phyloP scores from a whole-genome alignment of 345 rosid species.

The Gossypium turneri region DNA sequence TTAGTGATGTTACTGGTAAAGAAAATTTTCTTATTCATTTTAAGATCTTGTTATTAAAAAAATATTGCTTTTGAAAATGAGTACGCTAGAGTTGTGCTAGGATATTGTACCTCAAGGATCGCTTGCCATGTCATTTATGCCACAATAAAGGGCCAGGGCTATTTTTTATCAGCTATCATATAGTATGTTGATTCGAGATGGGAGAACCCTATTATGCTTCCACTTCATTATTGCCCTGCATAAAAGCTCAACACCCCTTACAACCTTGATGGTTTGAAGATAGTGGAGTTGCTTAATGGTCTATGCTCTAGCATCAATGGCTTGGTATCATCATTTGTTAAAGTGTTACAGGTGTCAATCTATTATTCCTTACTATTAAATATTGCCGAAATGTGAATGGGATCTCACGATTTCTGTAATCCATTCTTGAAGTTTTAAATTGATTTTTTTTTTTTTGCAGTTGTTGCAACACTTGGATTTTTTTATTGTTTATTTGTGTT shows the following conservation, averaged over 20 bases:
- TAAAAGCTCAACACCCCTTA: slow-evolving; percentile 67
- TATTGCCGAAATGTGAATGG: too few species aligned
- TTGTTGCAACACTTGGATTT: too few species aligned
- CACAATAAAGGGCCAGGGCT: slow-evolving; percentile 90
- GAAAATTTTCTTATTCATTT: slow-evolving; percentile 73
- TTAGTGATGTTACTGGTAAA: slow-evolving; percentile 65
- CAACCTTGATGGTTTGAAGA: slow-evolving; percentile 64
- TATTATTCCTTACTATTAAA: too few species aligned
- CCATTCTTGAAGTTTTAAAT: too few species aligned
- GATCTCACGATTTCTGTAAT: too few species aligned
- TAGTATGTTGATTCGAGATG: slow-evolving; percentile 87
- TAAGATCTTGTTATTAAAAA: slow-evolving; percentile 65
- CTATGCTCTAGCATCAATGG: slow-evolving; percentile 60
- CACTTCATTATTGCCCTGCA: slow-evolving; percentile 75
- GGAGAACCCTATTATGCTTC: slow-evolving; percentile 71
- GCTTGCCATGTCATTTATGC: slow-evolving; percentile 37
- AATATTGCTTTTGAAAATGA: slow-evolving; percentile 70
- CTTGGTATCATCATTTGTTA: slow-evolving; percentile 76
- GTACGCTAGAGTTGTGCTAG: slow-evolving; percentile 65
- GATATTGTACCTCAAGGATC: slow-evolving; percentile 75
- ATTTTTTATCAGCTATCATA: slow-evolving; percentile 85
- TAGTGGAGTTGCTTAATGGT: slow-evolving; percentile 37
- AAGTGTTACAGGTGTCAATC: slow-evolving; percentile 58
- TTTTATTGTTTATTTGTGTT: too few species aligned
- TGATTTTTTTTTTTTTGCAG: too few species aligned